Percentiles rank a stretch among this genome's conserved stretches.
phyloP scores from a whole-genome alignment of 176 grass and related monocot genomes.

The Urochloa ruziziensis region DNA sequence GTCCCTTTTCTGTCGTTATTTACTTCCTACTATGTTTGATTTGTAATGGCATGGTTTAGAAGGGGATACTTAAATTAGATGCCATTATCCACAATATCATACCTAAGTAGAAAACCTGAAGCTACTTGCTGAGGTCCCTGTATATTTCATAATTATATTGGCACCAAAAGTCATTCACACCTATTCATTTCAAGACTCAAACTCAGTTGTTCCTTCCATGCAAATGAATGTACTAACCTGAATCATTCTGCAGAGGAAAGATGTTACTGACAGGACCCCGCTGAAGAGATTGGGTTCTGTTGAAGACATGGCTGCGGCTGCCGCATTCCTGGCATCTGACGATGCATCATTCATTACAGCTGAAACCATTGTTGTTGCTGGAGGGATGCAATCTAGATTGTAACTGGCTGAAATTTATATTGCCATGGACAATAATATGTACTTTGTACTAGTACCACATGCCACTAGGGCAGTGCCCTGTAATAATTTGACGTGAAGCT shows the following conservation, averaged over 20 bases:
- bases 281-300: conserved; percentile 81
- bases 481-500: conserved; percentile 7
- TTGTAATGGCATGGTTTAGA: not conserved
- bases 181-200: not conserved
- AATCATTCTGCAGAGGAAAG: conserved; percentile 63
- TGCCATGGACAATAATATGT: not conserved
- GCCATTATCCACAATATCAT: not conserved
- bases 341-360: conserved; percentile 85
- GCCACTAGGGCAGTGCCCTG: not conserved
- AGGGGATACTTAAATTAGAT: not conserved
- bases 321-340: conserved; percentile 78
- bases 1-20: not conserved
- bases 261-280: conserved; percentile 47
- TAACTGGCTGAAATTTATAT: conserved; percentile 5
- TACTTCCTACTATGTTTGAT: not conserved
- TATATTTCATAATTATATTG: not conserved
- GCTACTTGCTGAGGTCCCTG: not conserved
- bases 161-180: not conserved
- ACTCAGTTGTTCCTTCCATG: conserved; percentile 4
- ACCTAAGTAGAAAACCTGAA: not conserved
- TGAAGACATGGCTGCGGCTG: conserved; percentile 76
- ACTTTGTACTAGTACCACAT: not conserved
- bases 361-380: conserved; percentile 90
- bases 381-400: conserved; percentile 68
- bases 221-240: conserved; percentile 19